Conservation (phyloP, 73 alveolate genomes). For the Paramecium sexaurelia region DNA sequence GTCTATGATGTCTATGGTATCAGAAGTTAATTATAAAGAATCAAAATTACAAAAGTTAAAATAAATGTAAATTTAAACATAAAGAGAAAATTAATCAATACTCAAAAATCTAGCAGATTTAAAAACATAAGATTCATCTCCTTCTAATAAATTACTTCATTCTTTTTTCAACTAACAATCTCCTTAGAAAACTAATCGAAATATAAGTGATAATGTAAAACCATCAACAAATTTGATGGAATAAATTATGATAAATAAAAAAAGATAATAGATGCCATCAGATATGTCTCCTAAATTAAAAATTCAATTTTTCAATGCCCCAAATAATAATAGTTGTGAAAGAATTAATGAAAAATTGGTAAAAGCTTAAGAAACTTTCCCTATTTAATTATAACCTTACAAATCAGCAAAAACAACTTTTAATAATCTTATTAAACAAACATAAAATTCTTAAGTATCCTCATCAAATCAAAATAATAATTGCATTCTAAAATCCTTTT, state of each 20-base stretch:
- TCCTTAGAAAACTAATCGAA: conserved; percentile 18
- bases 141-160: background rate
- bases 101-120: background rate
- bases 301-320: background rate
- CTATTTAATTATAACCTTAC: conserved; percentile 39
- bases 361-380: background rate
- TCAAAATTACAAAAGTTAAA: background rate
- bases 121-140: conserved; percentile 10
- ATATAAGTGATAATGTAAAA: conserved; percentile 51
- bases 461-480: background rate
- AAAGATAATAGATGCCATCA: conserved; percentile 27
- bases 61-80: background rate
- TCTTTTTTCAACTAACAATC: background rate
- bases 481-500: background rate
- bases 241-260: conserved; percentile 30
- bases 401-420: conserved; percentile 32
- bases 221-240: conserved; percentile 15
- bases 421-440: background rate
- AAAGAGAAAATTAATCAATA: conserved; percentile 5
- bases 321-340: conserved; percentile 3
- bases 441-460: background rate
- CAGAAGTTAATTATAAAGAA: conserved; percentile 43
- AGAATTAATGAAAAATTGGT: background rate
- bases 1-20: conserved; percentile 24
- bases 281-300: conserved; percentile 34